Conservation (phyloP, 176 grass and related monocot species). For the Neostapfia colusana region DNA sequence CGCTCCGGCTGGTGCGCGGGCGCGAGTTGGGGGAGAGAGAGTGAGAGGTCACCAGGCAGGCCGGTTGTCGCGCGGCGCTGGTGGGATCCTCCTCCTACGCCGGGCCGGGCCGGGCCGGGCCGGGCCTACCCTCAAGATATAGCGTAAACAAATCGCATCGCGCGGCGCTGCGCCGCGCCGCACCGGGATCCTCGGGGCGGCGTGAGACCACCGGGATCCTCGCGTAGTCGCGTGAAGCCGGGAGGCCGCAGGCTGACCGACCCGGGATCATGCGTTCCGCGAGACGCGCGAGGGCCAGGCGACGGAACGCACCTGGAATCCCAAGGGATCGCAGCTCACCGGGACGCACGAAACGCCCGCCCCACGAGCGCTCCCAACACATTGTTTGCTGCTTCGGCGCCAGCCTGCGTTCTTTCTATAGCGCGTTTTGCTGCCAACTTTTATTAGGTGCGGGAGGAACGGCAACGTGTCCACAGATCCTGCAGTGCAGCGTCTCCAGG, state of each 20-base stretch:
- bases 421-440: background rate
- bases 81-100: background rate
- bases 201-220: background rate
- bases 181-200: background rate
- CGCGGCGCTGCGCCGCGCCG: background rate
- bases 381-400: background rate
- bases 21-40: background rate
- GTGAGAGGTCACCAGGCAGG: too few species aligned
- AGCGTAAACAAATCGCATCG: slow-evolving; percentile 15
- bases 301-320: background rate
- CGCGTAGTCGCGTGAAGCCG: background rate
- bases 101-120: too few species aligned
- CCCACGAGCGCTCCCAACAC: background rate
- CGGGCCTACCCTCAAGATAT: background rate
- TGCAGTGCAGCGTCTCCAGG: too few species aligned
- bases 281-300: background rate
- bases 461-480: too few species aligned
- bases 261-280: background rate
- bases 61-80: background rate
- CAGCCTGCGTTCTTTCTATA: background rate
- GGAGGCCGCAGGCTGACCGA: background rate
- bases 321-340: background rate
- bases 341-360: background rate
- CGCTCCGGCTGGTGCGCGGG: background rate
- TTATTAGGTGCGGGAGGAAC: background rate